phyloP scores from a whole-genome alignment of 2,329 filamentous ascomycete species.

The Beauveria varroae region DNA sequence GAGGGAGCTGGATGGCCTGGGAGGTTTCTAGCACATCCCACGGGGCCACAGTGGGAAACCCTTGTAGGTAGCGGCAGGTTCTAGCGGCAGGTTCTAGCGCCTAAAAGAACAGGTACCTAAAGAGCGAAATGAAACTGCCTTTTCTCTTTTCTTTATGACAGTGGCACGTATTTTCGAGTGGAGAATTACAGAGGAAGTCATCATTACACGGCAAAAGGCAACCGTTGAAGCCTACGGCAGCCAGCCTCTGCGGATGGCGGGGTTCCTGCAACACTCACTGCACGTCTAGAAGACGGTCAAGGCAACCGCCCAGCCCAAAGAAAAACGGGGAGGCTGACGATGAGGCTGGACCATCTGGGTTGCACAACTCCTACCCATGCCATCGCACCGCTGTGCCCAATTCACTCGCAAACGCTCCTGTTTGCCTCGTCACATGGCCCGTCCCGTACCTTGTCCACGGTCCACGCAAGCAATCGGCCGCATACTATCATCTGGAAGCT shows the following conservation, averaged over 20 bases:
- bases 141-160: neutral
- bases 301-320: neutral
- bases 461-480: neutral
- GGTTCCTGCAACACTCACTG: neutral
- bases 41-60: neutral
- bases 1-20: neutral
- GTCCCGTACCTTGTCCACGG: no score
- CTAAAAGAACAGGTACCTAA: neutral
- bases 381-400: neutral
- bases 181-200: neutral
- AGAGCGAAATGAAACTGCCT: neutral
- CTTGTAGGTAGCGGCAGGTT: neutral
- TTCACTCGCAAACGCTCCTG: neutral
- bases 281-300: neutral
- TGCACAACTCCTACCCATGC: neutral
- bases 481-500: neutral
- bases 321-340: slow-evolving; percentile 3
- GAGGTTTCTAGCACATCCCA: slow-evolving; percentile 8
- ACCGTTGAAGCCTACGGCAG: neutral
- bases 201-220: neutral
- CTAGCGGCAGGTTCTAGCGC: neutral
- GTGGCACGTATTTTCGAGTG: neutral
- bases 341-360: neutral
- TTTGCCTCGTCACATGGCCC: neutral
- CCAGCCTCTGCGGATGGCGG: neutral